phyloP scores from a whole-genome alignment of 2,329 filamentous ascomycete species.

The Monosporascus sp. region DNA sequence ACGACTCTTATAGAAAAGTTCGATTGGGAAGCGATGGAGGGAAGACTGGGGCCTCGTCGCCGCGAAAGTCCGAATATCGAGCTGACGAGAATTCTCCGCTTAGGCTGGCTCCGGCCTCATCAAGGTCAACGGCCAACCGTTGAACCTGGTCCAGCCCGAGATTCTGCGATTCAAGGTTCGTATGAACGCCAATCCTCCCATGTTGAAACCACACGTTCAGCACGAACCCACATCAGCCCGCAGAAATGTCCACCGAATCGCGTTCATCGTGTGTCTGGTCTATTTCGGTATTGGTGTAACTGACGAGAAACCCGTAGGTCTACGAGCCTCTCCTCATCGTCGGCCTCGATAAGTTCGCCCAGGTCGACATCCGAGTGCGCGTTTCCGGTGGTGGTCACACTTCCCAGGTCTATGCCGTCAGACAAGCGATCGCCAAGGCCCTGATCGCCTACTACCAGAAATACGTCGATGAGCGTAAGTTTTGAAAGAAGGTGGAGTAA shows the following conservation, averaged over 20 bases:
- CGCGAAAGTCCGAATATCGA: slow-evolving; percentile 7
- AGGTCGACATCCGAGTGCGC: slow-evolving; percentile 95
- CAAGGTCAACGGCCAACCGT: slow-evolving; percentile 97
- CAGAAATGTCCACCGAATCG: slow-evolving; percentile 1
- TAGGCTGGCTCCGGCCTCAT: slow-evolving; percentile 62
- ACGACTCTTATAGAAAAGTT: neutral
- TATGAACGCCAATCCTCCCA: slow-evolving; percentile 9
- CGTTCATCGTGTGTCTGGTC: too few species aligned
- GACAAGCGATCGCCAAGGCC: slow-evolving; percentile 97
- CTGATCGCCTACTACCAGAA: slow-evolving; percentile 99
- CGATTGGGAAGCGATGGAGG: too few species aligned
- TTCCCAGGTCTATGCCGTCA: slow-evolving; percentile 96
- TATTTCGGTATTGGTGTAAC: neutral
- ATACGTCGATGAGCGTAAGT: slow-evolving; percentile 84
- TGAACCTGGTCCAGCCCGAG: slow-evolving; percentile 90
- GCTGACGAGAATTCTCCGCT: slow-evolving; percentile 11
- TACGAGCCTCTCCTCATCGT: slow-evolving; percentile 98
- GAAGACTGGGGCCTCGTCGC: too few species aligned
- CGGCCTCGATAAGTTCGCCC: slow-evolving; percentile 93
- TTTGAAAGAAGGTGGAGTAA: neutral
- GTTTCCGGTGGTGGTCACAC: slow-evolving; percentile 97
- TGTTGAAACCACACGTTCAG: neutral
- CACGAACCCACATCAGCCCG: neutral
- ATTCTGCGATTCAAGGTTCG: slow-evolving; percentile 94
- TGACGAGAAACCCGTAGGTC: slow-evolving; percentile 50